These are phyloP conservation scores for Lippia alba DNA, from an alignment of 305 asterid species.

Conservation along the genomic window DNA sequence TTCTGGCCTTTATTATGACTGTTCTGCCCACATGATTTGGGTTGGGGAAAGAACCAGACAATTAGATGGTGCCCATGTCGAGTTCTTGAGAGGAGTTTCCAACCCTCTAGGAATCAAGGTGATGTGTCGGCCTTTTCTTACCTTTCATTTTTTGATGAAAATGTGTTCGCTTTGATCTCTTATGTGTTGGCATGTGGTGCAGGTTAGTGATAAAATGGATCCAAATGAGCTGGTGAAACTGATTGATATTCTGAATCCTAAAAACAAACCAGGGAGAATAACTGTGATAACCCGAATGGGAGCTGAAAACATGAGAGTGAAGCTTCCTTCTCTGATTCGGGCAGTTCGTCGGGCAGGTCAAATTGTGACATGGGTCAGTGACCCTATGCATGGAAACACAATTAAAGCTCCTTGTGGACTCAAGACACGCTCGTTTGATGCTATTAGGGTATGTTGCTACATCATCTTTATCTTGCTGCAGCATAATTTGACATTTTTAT, in stretches of 20 bases:
- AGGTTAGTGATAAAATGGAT: slow-evolving; percentile 64
- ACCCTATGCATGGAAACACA: slow-evolving; percentile 61
- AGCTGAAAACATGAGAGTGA: slow-evolving; percentile 55
- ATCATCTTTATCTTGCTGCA: neutral
- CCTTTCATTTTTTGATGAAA: no score
- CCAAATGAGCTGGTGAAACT: slow-evolving; percentile 56
- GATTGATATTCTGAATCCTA: slow-evolving; percentile 56
- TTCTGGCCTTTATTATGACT: slow-evolving; percentile 48
- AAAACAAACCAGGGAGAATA: slow-evolving; percentile 51
- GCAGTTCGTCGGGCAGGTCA: slow-evolving; percentile 63
- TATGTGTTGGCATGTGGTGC: slow-evolving; percentile 28
- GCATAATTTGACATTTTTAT: no score
- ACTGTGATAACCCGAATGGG: slow-evolving; percentile 49
- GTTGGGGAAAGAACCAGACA: slow-evolving; percentile 57
- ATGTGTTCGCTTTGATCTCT: neutral
- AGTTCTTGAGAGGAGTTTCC: slow-evolving; percentile 55
- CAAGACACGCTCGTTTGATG: slow-evolving; percentile 58
- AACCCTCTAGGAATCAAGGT: slow-evolving; percentile 61
- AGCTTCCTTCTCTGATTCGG: slow-evolving; percentile 53
- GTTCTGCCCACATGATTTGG: slow-evolving; percentile 61
- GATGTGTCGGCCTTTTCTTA: no score
- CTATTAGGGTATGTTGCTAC: slow-evolving; percentile 45
- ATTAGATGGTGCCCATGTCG: slow-evolving; percentile 57
- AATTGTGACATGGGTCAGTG: slow-evolving; percentile 60
- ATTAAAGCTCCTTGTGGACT: slow-evolving; percentile 58